phyloP scores from a whole-genome alignment of 805 yeast species.

The Metschnikowia borealis region DNA sequence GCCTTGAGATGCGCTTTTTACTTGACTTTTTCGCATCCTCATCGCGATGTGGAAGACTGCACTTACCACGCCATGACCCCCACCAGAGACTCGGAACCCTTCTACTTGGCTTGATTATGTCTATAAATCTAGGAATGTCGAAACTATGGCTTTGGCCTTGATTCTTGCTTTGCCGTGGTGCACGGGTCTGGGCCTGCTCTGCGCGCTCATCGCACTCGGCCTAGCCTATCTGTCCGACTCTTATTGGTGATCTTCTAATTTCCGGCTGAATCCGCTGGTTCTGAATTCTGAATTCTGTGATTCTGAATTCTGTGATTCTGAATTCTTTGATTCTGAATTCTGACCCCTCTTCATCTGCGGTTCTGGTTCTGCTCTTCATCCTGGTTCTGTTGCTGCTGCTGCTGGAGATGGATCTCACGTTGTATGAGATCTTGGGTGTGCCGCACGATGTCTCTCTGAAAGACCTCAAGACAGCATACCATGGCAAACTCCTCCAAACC shows the following conservation, averaged over 20 bases:
- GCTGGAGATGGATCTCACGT: constrained; percentile 13
- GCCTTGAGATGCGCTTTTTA: constrained; percentile 2
- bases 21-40: constrained; percentile 4
- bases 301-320: too few relatives aligned
- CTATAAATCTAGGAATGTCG: neutral
- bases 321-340: too few relatives aligned
- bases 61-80: neutral
- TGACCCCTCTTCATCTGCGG: neutral
- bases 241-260: too few relatives aligned
- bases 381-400: neutral
- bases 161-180: neutral
- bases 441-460: constrained; percentile 29
- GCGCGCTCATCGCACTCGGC: neutral
- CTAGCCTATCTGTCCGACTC: neutral
- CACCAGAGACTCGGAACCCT: too few relatives aligned
- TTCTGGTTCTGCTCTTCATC: too few relatives aligned
- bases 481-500: constrained; percentile 47
- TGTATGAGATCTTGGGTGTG: constrained; percentile 60
- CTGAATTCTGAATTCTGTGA: too few relatives aligned
- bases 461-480: constrained; percentile 63
- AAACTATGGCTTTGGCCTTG: neutral
- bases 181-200: neutral
- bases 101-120: neutral
- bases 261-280: too few relatives aligned
- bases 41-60: constrained; percentile 1